Base-by-base conservation (phyloP, 192 early-diverging fungal genomes). In the Diversispora epigaea region DNA sequence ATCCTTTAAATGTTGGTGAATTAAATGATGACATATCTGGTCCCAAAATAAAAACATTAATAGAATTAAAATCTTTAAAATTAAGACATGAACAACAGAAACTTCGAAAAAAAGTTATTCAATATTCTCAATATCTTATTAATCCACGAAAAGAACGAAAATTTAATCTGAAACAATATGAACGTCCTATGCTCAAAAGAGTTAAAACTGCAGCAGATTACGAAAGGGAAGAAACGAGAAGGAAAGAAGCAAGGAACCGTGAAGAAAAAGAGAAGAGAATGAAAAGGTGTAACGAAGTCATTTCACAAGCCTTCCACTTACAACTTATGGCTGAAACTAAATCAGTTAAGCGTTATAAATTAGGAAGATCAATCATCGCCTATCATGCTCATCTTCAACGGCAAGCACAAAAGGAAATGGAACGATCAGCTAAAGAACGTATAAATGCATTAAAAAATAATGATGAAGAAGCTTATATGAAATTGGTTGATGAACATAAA, bases 391-490 rank as follows among this genome's bases (percentile, higher is more conserved):
- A 90, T 49, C 87, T 93, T 68, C 92, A 95, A 78, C 95, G 95
- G 80, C 96, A 99, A 77, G 96, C 98, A 79, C 91, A 93, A 80
- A 93, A 93, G 83, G 91, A 93, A 65, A 83, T 86, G 44, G 91
- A 94, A 80, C 87, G 91, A 58, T 81, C 94, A 17, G 89, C 91
- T 6, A 89, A 93, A 80, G 98, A 99, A 85, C 94, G 98, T 93
- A 85, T 99, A 32, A 88, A 91, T 73, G 98, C 98, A 22, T 88
- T 99, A 76, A 95, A 94, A 85, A 93, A 90, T 54, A 94, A 97
- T 84, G 96, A 99, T 83, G 98, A 99, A 80, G 96, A 95, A 72
- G 95, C 95, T 0, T 99, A 99, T 78, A 80, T 98, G 78, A 93
- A 94, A 78, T 86, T 99, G 47, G 86, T 99, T 60, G 96, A 98